A percentile compares a stretch with the other conserved stretches of the same genome.
Conservation (phyloP, 2,329 filamentous ascomycete species). For the Ascochyta lentis region DNA sequence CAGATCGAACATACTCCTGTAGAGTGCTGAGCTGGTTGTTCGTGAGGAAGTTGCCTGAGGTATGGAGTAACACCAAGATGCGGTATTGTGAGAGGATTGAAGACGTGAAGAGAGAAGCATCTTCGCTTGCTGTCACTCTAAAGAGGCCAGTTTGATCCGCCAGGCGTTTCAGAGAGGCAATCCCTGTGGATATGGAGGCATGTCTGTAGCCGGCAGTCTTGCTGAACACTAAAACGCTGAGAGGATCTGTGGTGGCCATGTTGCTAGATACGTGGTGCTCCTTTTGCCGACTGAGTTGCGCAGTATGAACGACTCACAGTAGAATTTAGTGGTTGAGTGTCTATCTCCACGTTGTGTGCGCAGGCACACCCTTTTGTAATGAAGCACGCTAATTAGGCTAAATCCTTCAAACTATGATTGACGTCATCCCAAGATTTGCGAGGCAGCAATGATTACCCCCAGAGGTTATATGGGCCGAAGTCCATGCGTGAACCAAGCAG, state of each 20-base stretch:
- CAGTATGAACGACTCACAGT: too few relatives aligned
- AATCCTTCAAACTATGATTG: background rate
- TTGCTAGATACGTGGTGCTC: background rate
- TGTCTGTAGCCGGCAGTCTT: conserved; percentile 40
- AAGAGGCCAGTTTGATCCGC: conserved; percentile 13
- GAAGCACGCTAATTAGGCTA: conserved; percentile 1
- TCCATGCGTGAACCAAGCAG: background rate
- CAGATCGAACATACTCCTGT: conserved; percentile 21
- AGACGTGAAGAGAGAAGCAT: conserved; percentile 22
- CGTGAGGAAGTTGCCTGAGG: conserved; percentile 23
- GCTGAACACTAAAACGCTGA: conserved; percentile 34
- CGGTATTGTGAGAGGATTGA: conserved; percentile 12
- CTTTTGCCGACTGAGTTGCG: too few relatives aligned
- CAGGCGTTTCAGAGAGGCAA: conserved; percentile 22
- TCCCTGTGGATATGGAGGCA: conserved; percentile 30
- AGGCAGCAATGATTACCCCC: background rate
- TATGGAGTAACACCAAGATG: conserved; percentile 27
- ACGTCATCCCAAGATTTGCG: background rate
- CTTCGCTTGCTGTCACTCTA: conserved; percentile 26
- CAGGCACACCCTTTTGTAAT: background rate
- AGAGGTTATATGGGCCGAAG: background rate
- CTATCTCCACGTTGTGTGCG: background rate
- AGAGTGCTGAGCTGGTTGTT: conserved; percentile 22
- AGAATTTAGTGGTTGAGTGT: too few relatives aligned
- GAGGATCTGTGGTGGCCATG: conserved; percentile 2